Evolutionary conservation across 106 monocot genomes (phyloP).

Genomic region (Dactylorhiza incarnata): DNA sequence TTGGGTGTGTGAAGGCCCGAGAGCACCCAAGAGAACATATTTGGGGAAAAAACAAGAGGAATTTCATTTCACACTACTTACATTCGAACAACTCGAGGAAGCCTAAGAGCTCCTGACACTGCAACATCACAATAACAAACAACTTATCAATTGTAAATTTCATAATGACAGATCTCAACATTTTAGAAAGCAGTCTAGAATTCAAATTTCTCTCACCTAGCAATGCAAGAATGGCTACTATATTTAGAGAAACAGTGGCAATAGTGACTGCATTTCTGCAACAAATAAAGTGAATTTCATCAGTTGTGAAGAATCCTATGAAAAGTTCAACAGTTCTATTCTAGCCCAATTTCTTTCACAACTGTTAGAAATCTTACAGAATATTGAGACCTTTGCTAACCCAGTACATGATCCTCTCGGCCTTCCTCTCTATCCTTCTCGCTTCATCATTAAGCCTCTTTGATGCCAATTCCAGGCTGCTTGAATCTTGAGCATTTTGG

Average conservation of each 20-base stretch:
- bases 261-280: slow-evolving; percentile 47
- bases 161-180: neutral
- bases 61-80: slow-evolving; percentile 21
- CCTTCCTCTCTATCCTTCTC: slow-evolving; percentile 45
- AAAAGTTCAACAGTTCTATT: neutral
- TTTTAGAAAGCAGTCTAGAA: neutral
- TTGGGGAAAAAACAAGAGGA: neutral
- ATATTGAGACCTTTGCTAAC: slow-evolving; percentile 65
- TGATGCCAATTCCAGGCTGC: slow-evolving; percentile 33
- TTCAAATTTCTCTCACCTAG: slow-evolving; percentile 25
- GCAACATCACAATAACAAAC: slow-evolving; percentile 8
- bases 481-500: slow-evolving; percentile 14
- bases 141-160: neutral
- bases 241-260: slow-evolving; percentile 29
- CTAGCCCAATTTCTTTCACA: neutral
- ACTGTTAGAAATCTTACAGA: slow-evolving; percentile 39
- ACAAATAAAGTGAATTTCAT: slow-evolving; percentile 4
- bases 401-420: slow-evolving; percentile 26
- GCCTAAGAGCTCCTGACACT: slow-evolving; percentile 21
- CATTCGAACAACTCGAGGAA: slow-evolving; percentile 24
- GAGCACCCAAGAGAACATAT: no score
- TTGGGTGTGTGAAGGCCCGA: no score
- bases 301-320: neutral
- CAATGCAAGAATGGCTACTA: slow-evolving; percentile 25
- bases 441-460: slow-evolving; percentile 46